phyloP scores from a whole-genome alignment of 208 protist species.

The Acanthamoeba lenticulata region DNA sequence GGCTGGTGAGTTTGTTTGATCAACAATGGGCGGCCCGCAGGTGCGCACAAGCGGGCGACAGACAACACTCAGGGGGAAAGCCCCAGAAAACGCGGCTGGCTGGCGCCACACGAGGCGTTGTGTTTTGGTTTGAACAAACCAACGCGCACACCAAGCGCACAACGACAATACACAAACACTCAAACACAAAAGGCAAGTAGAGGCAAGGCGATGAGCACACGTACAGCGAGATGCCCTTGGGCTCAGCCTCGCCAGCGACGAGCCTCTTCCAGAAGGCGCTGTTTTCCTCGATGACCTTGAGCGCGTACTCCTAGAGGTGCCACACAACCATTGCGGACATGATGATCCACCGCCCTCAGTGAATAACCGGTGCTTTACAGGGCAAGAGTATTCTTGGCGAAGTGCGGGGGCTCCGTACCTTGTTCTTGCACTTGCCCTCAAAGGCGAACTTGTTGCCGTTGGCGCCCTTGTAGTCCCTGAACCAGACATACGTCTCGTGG shows the following conservation, averaged over 20 bases:
- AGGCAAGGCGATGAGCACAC: too few relatives aligned
- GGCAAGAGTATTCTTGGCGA: not conserved
- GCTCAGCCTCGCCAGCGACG: conserved; percentile 47
- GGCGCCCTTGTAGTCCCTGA: conserved; percentile 88
- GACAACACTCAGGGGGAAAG: too few relatives aligned
- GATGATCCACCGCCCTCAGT: not conserved
- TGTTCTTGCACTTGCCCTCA: conserved; percentile 82
- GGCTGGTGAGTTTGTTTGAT: too few relatives aligned
- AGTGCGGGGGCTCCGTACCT: not conserved
- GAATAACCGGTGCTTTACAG: not conserved
- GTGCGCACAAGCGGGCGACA: too few relatives aligned
- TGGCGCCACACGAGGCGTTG: too few relatives aligned
- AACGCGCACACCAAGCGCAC: too few relatives aligned
- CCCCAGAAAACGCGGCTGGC: too few relatives aligned
- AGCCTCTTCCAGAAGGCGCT: conserved; percentile 81
- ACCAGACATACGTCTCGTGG: conserved; percentile 84
- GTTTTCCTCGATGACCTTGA: conserved; percentile 83
- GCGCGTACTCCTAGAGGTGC: conserved; percentile 76
- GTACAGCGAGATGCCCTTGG: conserved; percentile 53
- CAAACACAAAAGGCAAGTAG: not conserved
- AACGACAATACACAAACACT: too few relatives aligned
- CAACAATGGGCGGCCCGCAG: too few relatives aligned
- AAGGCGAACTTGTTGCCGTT: conserved; percentile 87
- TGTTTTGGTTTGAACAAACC: too few relatives aligned
- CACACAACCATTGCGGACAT: not conserved